Conservation (phyloP, 768 basidiomycete genomes). For the Pulveroboletus sp. region DNA sequence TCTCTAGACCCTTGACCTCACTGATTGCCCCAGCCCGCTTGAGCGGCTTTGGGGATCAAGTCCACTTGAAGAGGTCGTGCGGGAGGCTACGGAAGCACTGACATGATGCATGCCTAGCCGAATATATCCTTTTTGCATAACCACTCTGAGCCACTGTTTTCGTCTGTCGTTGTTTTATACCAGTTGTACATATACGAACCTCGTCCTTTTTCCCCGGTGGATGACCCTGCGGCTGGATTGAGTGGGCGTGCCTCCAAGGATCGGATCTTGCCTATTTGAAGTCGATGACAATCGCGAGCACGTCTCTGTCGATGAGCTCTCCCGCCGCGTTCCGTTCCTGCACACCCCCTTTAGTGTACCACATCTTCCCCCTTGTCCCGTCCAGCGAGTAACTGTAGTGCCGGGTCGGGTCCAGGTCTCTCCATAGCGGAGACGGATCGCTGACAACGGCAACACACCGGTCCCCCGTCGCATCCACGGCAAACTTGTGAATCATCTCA, state of each 20-base stretch:
- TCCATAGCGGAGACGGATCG: conserved; percentile 9
- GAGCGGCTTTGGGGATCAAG: background rate
- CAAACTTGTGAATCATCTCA: conserved; percentile 9
- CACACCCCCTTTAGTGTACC: conserved; percentile 6
- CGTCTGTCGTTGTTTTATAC: background rate
- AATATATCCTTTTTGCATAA: conserved; percentile 3
- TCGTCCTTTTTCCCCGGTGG: background rate
- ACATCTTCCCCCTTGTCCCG: conserved; percentile 12
- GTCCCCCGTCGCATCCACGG: conserved; percentile 17
- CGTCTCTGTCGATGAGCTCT: background rate
- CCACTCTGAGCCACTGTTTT: background rate
- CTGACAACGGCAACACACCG: conserved; percentile 11
- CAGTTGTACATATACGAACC: background rate
- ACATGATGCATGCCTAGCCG: background rate
- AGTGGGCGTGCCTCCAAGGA: background rate
- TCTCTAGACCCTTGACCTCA: conserved; percentile 1
- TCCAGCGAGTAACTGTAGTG: conserved; percentile 10
- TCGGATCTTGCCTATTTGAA: conserved; percentile 1
- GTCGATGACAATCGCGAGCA: conserved; percentile 10
- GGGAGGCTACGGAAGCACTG: conserved; percentile 1
- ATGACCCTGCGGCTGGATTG: background rate
- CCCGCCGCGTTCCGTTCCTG: background rate
- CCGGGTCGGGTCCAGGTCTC: background rate
- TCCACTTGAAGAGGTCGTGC: background rate
- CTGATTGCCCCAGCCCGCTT: background rate